Base-by-base conservation (phyloP, 805 yeast genomes). In the Candida nanaspora region DNA sequence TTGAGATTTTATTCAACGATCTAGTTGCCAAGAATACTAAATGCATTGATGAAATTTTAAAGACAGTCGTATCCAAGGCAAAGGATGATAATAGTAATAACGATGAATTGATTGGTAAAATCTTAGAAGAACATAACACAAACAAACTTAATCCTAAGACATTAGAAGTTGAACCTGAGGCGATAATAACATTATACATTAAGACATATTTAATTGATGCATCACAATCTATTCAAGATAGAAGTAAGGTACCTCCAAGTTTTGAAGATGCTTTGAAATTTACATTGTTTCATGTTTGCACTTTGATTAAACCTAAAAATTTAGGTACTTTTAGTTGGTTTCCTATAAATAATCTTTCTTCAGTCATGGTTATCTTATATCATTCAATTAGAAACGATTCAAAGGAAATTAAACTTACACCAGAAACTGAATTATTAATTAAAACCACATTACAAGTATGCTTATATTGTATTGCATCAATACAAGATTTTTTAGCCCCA, bases 1-100 rank as follows among this genome's bases (percentile, higher is more conserved):
- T 79, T 11, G 61, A 60, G n/a, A 50, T 52, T 1, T 58, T 60
- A 19, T 69, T 81, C 34, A 45, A 49, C 2, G 48, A 62, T 2
- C 57, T 51, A 51, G 52, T 68, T 8, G 49, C 55, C 3, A 66
- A 66, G 26, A 45, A 22, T 29, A 18, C 2, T 51, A 6, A 31
- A 19, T 18, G 16, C 19, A 19, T 31, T 19, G 34, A 31, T 31
- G 11, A 16, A 15, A 18, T 29, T 6, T 4, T 18, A 19, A 4
- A n/a, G 14, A 10, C n/a, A 27, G 30, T 5, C 14, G 6, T 9
- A 27, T 5, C 9, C 5, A 8, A 18, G 16, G n/a, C 15, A 6
- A 7, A 5, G 21, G 11, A 21, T 14, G 8, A 13, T 20, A 13
- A 33, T 14, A 16, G 10, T 13, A 18, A 8, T 16, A 18, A 15